Conservation (phyloP, 345 rosid species). For the Hibiscus syriacus region DNA sequence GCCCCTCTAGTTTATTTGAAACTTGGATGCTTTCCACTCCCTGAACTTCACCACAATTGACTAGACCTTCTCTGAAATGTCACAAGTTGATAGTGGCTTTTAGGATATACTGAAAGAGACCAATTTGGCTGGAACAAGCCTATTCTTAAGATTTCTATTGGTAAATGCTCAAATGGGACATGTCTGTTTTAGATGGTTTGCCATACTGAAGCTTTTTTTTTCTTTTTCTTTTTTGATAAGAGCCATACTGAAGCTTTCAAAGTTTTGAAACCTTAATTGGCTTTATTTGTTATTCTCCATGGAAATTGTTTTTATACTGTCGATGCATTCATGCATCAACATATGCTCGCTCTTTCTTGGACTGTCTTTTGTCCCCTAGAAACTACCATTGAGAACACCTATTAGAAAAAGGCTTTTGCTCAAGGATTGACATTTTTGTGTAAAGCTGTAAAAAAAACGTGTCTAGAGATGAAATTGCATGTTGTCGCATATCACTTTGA, state of each 20-base stretch:
- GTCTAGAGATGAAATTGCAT: too few species aligned
- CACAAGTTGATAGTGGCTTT: background rate
- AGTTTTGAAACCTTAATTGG: background rate
- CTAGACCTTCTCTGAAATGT: background rate
- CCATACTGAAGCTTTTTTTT: too few species aligned
- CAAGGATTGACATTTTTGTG: too few species aligned
- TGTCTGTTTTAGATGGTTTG: background rate
- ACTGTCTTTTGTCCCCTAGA: background rate
- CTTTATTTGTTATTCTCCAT: slow-evolving; percentile 1
- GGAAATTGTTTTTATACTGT: background rate
- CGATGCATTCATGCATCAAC: background rate
- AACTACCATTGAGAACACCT: background rate
- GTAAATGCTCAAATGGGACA: background rate
- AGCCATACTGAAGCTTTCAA: background rate
- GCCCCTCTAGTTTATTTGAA: background rate
- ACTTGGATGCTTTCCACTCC: background rate
- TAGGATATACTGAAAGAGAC: background rate
- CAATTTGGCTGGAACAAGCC: background rate
- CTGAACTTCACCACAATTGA: background rate
- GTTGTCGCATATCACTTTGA: background rate
- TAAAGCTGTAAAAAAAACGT: too few species aligned
- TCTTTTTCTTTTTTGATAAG: too few species aligned
- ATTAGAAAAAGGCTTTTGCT: background rate
- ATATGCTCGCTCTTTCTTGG: background rate
- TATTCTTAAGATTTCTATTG: background rate